Evolutionary conservation across 2,329 filamentous ascomycete genomes (phyloP), one percentile per base, ranked within the genome.

Genomic region (Fusarium chlamydosporum): DNA sequence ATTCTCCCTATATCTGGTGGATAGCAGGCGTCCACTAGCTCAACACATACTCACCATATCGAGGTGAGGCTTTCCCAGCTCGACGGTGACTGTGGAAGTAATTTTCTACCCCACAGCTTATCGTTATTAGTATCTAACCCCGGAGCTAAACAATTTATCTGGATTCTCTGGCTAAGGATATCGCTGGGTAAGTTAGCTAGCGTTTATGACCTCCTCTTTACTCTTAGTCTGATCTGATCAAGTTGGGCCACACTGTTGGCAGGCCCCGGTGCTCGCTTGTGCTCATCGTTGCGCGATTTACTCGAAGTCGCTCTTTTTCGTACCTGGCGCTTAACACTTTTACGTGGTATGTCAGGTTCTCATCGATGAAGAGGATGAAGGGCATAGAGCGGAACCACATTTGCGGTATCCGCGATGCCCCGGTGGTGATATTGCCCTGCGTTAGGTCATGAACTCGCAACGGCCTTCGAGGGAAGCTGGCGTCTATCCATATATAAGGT

Each of bases 301-400:
- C 45, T 47, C 31, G 45, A 47, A 23, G 45, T 47, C 45, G 45
- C 31, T 31, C 45, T 47, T 47, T 31, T 47, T 47, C 45, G 35
- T 47, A 47, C 45, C 29, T 47, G 45, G 4, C 18, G 4, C 45
- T 47, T n/a, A 47, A 1, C 35, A 35, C 16, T 31, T 47, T 47
- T 31, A 29, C 29, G 31, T 47, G 45, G 45, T 47, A 47, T 47
- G 31, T 26, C 31, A 47, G 45, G 5, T 47, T 31, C 31, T 47
- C 45, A 47, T 47, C 45, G 11, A 6, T 23, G n/a, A 47, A 35
- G 31, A 47, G 29, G 45, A 47, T 47, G 18, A 47, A 18, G 31
- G 45, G 45, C 18, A 47, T 47, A 47, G 45, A 31, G 12, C 29
- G 45, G 31, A 47, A 47, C 45, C 45, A 47, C 45, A 47, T 47